Conservation (phyloP, 208 protist species). For the Leishmania mexicana region DNA sequence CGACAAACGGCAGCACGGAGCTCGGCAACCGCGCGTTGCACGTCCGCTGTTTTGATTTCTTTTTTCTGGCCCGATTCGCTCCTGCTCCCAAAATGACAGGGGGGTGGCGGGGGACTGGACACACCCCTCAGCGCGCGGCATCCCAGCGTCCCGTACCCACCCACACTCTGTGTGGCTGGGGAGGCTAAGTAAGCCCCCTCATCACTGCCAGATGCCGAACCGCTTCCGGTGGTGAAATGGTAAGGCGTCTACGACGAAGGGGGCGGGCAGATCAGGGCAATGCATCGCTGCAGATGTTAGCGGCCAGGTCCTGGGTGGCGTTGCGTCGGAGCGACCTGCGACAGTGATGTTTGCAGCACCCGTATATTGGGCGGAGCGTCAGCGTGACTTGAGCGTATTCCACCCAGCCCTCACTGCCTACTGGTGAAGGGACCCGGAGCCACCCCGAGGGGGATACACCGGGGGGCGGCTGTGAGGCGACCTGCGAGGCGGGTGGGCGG, state of each 20-base stretch:
- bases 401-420: not conserved
- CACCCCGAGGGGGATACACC: not conserved
- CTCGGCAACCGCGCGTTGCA: not conserved
- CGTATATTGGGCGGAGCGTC: not conserved
- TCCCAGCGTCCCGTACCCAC: not conserved
- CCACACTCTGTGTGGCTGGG: not conserved
- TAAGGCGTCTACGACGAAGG: not conserved
- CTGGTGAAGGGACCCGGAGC: not conserved
- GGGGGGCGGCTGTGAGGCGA: not conserved
- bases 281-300: not conserved
- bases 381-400: not conserved
- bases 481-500: not conserved
- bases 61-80: not conserved
- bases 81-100: not conserved
- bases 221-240: not conserved
- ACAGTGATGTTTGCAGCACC: not conserved
- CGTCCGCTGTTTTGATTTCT: not conserved
- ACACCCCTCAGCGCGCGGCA: not conserved
- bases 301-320: not conserved
- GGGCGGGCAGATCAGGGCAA: not conserved
- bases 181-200: not conserved
- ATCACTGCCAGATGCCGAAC: not conserved
- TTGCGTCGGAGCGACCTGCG: conserved; percentile 1
- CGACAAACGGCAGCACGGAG: not conserved
- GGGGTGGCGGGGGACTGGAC: too few relatives aligned